Base-by-base conservation (phyloP, 75 land plant genomes). In the Cupressus sempervirens region DNA sequence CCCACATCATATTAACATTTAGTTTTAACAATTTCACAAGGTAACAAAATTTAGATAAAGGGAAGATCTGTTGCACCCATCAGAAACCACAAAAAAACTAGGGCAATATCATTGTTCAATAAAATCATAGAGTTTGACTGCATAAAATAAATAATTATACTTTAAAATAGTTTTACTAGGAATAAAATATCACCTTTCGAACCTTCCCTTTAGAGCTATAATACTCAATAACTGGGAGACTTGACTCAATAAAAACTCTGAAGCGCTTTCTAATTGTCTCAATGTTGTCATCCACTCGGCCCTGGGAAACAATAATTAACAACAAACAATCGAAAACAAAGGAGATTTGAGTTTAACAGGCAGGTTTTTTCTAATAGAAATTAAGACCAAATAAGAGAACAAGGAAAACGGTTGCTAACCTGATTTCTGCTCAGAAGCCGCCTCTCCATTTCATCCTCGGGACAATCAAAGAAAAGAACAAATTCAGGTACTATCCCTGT, bases 211-310 rank as follows among this genome's bases (percentile, higher is more conserved):
- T 91, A 4, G 88, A 34, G 7, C 89, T 86, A 84, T 95, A 97
- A 46, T 93, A 90, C 65, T 95, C 84, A 18, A 97, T 86, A 12
- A 97, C 99, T 75, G 98, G 98, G 30, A 95, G 76, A 87, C 90
- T 97, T 74, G 98, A 95, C 85, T 97, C 99, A 45, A 84, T 26
- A 83, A 89, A 97, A 18, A 95, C 96, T 85, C 89, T 97, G 74
- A 97, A 97, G 20, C 98, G 89, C 93, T 97, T 97, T 85, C 93
- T 89, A 87, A 95, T 94, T 68, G 98, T 93, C 56, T 95, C 97
- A 84, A 94, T 89, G 86, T 97, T 97, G 85, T 97, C 99, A 92
- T 97, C 99, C 84, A 84, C 93, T 84, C 99, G 92, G 80, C 97
- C 97, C 99, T 94, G 62, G 14, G 13, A 82, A 74, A 83, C 45